Conservation (phyloP, 1,284 basidiomycete genomes). For the Irpex rosettiformis region DNA sequence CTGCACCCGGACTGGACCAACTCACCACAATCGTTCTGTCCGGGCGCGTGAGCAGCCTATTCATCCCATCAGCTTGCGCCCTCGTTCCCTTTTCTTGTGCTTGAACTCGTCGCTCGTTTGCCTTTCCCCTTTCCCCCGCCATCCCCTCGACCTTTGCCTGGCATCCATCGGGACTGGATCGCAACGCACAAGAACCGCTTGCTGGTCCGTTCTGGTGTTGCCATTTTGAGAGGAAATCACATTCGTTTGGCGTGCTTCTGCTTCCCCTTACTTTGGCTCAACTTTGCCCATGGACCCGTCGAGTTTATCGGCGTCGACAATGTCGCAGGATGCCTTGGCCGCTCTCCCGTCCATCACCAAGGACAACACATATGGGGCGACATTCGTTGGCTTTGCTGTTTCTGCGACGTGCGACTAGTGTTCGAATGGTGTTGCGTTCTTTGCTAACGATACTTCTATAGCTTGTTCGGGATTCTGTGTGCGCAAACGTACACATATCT, state of each 20-base stretch:
- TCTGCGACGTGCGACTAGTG: constrained; percentile 35
- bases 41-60: neutral
- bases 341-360: constrained; percentile 26
- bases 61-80: neutral
- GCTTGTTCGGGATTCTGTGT: constrained; percentile 47
- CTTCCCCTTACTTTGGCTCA: constrained; percentile 2
- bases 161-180: neutral
- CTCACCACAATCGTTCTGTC: neutral
- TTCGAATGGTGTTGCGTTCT: neutral
- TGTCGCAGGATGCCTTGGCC: constrained; percentile 10
- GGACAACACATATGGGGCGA: constrained; percentile 56
- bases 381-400: constrained; percentile 52
- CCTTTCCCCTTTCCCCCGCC: neutral
- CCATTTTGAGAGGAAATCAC: neutral
- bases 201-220: neutral
- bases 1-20: neutral
- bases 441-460: constrained; percentile 16
- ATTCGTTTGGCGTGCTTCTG: neutral
- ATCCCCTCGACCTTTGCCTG: neutral
- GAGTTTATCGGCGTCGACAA: constrained; percentile 4
- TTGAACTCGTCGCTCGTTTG: neutral
- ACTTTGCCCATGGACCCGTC: constrained; percentile 6
- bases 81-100: neutral
- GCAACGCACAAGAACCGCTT: neutral
- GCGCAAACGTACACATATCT: constrained; percentile 54